phyloP scores from a whole-genome alignment of 441 rosid species.

The Lepidium campestre region DNA sequence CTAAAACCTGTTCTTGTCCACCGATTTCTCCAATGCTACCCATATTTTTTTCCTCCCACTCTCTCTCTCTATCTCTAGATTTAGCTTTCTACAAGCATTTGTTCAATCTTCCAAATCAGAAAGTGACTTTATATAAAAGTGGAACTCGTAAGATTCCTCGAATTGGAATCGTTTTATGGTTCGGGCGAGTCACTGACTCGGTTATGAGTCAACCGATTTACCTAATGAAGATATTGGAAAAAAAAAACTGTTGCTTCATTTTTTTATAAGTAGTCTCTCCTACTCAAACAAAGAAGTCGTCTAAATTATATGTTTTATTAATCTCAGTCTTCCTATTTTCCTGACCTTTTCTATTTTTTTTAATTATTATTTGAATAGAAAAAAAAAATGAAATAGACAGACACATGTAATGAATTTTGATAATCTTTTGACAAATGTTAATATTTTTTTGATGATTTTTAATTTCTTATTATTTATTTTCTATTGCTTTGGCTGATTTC shows the following conservation, averaged over 20 bases:
- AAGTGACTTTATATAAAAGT: conserved; percentile 20
- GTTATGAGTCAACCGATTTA: conserved; percentile 24
- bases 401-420: too few relatives aligned
- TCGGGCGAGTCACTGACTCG: conserved; percentile 23
- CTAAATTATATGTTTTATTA: background rate
- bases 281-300: background rate
- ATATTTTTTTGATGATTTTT: too few relatives aligned
- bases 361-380: too few relatives aligned
- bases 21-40: conserved; percentile 32
- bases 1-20: conserved; percentile 26
- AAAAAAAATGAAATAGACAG: too few relatives aligned
- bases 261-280: conserved; percentile 17
- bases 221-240: conserved; percentile 3
- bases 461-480: too few relatives aligned
- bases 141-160: conserved; percentile 18
- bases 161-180: conserved; percentile 23
- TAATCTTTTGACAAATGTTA: too few relatives aligned
- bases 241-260: background rate
- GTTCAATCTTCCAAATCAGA: background rate
- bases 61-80: background rate
- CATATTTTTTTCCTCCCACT: conserved; percentile 26
- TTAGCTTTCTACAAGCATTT: background rate
- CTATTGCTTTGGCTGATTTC: too few relatives aligned
- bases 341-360: too few relatives aligned
- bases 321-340: too few relatives aligned